These are phyloP conservation scores for Pseudonitzschia pungens DNA, from an alignment of 108 stramenopile species.

Conservation along the genomic window DNA sequence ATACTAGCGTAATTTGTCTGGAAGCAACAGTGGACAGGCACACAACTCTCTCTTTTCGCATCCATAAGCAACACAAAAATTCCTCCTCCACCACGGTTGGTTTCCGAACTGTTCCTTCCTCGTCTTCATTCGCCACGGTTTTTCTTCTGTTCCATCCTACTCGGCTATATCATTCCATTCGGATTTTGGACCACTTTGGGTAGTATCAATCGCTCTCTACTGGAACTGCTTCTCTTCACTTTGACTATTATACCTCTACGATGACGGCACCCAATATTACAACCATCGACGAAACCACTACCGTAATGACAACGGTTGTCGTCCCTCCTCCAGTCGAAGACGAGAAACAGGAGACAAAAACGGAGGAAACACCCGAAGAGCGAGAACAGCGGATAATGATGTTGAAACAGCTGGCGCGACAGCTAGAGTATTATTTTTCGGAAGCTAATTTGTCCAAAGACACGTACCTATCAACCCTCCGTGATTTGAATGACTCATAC, in stretches of 20 bases:
- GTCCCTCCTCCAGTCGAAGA: background rate
- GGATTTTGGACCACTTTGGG: no score
- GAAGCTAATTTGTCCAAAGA: constrained; percentile 47
- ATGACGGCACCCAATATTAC: background rate
- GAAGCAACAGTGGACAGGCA: no score
- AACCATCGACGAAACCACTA: background rate
- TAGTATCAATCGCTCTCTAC: no score
- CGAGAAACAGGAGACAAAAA: background rate
- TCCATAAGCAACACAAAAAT: no score
- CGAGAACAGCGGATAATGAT: constrained; percentile 8
- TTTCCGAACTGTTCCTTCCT: no score
- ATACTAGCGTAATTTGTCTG: no score
- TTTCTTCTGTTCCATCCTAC: no score
- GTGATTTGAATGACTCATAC: constrained; percentile 52
- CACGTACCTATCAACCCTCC: constrained; percentile 51
- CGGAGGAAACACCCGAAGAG: background rate
- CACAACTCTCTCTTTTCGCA: no score
- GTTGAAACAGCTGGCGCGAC: constrained; percentile 33
- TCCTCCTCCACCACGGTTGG: no score
- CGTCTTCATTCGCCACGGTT: no score
- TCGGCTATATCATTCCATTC: no score
- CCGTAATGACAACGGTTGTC: constrained; percentile 6
- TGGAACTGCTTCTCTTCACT: no score
- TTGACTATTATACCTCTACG: background rate
- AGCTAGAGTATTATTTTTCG: constrained; percentile 65